Evolutionary conservation across 2,329 filamentous ascomycete species (phyloP).

Genomic region (Hypoxylon sp.): DNA sequence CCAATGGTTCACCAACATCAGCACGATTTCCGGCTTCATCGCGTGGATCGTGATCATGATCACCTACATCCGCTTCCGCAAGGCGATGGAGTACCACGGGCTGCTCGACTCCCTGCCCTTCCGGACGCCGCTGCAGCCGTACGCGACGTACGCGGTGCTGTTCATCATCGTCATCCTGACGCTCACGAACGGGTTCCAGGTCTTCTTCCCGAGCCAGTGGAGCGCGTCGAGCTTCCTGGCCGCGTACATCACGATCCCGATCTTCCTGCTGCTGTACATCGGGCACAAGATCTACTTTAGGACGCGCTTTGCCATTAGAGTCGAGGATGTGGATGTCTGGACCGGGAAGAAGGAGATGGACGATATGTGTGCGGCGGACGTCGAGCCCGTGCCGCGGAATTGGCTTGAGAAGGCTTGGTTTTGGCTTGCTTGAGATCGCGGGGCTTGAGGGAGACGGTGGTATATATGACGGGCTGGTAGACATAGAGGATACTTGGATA

Average conservation of each 20-base stretch:
- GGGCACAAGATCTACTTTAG: slow-evolving; percentile 68
- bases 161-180: slow-evolving; percentile 71
- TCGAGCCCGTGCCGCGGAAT: slow-evolving; percentile 63
- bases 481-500: background rate
- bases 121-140: slow-evolving; percentile 68
- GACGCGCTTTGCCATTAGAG: slow-evolving; percentile 58
- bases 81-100: slow-evolving; percentile 66
- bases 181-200: slow-evolving; percentile 80
- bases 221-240: slow-evolving; percentile 72
- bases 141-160: slow-evolving; percentile 72
- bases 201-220: slow-evolving; percentile 77
- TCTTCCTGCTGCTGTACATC: slow-evolving; percentile 70
- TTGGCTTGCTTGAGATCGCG: slow-evolving; percentile 62
- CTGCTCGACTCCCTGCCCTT: slow-evolving; percentile 66
- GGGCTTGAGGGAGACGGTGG: background rate
- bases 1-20: slow-evolving; percentile 78
- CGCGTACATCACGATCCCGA: slow-evolving; percentile 72
- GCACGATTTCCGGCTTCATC: slow-evolving; percentile 71
- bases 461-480: background rate
- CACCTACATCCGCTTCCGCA: slow-evolving; percentile 70
- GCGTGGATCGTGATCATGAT: slow-evolving; percentile 71
- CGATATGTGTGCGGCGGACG: slow-evolving; percentile 64
- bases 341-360: slow-evolving; percentile 74
- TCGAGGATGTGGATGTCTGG: slow-evolving; percentile 65
- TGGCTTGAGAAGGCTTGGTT: slow-evolving; percentile 66